Evolutionary conservation across 2,329 filamentous ascomycete species (phyloP).

Genomic region (Aspergillus alliaceus): DNA sequence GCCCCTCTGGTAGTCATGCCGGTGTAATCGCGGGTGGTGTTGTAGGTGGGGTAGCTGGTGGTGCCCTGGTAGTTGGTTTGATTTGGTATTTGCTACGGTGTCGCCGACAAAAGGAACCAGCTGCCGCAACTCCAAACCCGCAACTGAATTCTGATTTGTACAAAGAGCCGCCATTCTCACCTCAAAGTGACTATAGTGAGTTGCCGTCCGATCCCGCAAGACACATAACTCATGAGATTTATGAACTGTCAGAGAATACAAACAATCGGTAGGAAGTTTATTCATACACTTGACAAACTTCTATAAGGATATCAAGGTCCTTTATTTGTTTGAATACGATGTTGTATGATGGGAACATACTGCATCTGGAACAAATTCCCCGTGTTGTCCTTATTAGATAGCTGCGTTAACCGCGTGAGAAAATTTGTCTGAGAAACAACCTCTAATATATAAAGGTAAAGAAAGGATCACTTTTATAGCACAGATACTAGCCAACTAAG

Average conservation of each 20-base stretch:
- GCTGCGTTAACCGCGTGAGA: no score
- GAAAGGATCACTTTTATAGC: no score
- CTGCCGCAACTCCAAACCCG: background rate
- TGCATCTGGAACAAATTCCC: no score
- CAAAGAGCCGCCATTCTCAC: background rate
- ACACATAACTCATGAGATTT: background rate
- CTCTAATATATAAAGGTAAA: no score
- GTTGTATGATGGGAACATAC: no score
- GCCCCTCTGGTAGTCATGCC: background rate
- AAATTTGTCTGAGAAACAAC: no score
- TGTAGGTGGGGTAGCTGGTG: background rate
- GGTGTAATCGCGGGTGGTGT: conserved; percentile 3
- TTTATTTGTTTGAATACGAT: no score
- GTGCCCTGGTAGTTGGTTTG: background rate
- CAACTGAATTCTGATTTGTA: background rate
- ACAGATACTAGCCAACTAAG: no score
- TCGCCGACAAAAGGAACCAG: background rate
- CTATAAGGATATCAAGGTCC: no score
- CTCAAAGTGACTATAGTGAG: background rate
- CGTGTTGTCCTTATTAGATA: no score
- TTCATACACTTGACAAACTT: fast-evolving
- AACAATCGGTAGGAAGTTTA: background rate
- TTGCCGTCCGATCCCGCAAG: background rate
- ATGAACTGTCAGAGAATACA: background rate
- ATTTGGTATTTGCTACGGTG: background rate